phyloP scores from a whole-genome alignment of 495 filamentous ascomycete genomes.

The Aspergillus asperescens region DNA sequence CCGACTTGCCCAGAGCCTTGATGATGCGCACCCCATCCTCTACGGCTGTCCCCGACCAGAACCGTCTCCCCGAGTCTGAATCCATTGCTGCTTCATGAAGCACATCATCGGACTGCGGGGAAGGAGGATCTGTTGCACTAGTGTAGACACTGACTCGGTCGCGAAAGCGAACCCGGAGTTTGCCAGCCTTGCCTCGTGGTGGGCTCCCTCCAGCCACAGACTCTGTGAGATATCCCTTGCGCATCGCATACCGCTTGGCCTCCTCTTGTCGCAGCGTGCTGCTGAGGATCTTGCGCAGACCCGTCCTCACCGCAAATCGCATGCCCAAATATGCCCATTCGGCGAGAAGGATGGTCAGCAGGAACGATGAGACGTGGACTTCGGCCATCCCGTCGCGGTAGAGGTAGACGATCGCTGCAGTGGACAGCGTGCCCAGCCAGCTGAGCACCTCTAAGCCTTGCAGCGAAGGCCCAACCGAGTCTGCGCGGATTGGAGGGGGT shows the following conservation, averaged over 20 bases:
- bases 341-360: conserved; percentile 72
- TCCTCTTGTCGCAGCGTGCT: conserved; percentile 73
- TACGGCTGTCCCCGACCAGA: conserved; percentile 25
- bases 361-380: conserved; percentile 65
- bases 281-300: conserved; percentile 68
- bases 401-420: conserved; percentile 77
- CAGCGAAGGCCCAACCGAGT: conserved; percentile 91
- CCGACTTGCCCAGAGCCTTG: neutral
- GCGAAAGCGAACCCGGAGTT: conserved; percentile 37
- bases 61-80: conserved; percentile 28
- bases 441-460: conserved; percentile 77
- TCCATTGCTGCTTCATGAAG: conserved; percentile 25
- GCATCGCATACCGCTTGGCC: conserved; percentile 62
- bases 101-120: conserved; percentile 11
- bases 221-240: conserved; percentile 59
- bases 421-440: conserved; percentile 84
- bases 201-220: conserved; percentile 13
- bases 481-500: conserved; percentile 80
- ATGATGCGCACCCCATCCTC: conserved; percentile 5
- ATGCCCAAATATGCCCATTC: conserved; percentile 78
- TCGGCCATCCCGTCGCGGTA: conserved; percentile 61
- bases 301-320: conserved; percentile 59
- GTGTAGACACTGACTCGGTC: conserved; percentile 37
- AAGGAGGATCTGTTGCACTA: conserved; percentile 5
- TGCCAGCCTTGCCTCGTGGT: conserved; percentile 20